These are phyloP conservation scores for Corniculantispora saksenae DNA, from an alignment of 2,329 filamentous ascomycete species.

Conservation along the genomic window DNA sequence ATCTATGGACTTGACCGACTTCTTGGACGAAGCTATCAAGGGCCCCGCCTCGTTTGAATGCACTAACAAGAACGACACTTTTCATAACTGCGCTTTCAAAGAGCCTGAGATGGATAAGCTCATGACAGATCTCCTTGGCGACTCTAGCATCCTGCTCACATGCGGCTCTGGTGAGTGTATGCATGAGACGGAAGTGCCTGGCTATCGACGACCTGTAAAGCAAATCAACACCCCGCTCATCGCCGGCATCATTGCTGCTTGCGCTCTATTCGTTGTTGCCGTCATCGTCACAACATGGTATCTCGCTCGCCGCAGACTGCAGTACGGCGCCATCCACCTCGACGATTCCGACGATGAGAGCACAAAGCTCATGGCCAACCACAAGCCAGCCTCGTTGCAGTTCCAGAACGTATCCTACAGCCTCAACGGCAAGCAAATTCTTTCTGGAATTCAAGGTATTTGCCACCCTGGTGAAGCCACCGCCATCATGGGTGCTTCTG, in stretches of 20 bases:
- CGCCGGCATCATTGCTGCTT: slow-evolving; percentile 85
- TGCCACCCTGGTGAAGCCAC: slow-evolving; percentile 95
- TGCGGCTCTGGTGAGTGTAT: slow-evolving; percentile 91
- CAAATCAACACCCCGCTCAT: slow-evolving; percentile 66
- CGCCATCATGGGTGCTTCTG: slow-evolving; percentile 97
- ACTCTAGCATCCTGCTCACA: slow-evolving; percentile 80
- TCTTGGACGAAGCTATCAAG: slow-evolving; percentile 77
- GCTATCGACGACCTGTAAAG: slow-evolving; percentile 64
- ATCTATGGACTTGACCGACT: slow-evolving; percentile 89
- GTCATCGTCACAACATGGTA: slow-evolving; percentile 86
- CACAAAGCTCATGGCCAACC: slow-evolving; percentile 83
- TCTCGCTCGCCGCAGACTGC: slow-evolving; percentile 71
- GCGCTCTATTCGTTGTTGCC: slow-evolving; percentile 83
- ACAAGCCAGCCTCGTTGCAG: slow-evolving; percentile 84
- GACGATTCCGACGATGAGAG: slow-evolving; percentile 90
- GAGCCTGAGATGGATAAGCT: slow-evolving; percentile 92
- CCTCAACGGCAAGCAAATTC: slow-evolving; percentile 84
- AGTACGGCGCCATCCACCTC: slow-evolving; percentile 73
- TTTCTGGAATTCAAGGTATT: slow-evolving; percentile 77
- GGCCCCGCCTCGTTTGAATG: slow-evolving; percentile 87
- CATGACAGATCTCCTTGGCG: slow-evolving; percentile 86
- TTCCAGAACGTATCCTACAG: slow-evolving; percentile 87
- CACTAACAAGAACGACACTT: slow-evolving; percentile 61
- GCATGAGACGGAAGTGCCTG: slow-evolving; percentile 88
- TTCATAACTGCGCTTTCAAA: slow-evolving; percentile 75